Percentiles rank a stretch among this genome's conserved stretches.
Conservation (phyloP, 805 yeast species). For the Monosporozyma siamensis region DNA sequence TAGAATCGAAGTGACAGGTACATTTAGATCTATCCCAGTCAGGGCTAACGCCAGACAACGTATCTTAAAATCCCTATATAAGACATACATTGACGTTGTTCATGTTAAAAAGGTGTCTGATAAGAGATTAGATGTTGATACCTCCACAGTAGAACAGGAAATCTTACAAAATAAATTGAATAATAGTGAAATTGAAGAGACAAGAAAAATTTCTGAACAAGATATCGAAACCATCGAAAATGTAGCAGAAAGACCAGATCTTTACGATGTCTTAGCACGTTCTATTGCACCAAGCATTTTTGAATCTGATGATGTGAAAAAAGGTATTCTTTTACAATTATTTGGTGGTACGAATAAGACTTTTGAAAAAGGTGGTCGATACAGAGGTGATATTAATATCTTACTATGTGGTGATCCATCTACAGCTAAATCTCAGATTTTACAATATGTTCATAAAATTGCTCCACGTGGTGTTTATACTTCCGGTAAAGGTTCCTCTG, state of each 20-base stretch:
- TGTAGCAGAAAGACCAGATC: constrained; percentile 58
- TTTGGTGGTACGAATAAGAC: constrained; percentile 94
- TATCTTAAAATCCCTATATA: constrained; percentile 72
- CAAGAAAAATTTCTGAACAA: constrained; percentile 54
- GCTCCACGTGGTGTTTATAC: constrained; percentile 98
- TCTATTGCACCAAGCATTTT: constrained; percentile 95
- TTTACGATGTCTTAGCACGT: constrained; percentile 78
- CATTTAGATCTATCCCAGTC: constrained; percentile 87
- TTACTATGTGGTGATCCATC: constrained; percentile 97
- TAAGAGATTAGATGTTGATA: constrained; percentile 72
- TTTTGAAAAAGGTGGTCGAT: constrained; percentile 82
- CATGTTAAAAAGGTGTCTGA: constrained; percentile 82
- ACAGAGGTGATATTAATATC: constrained; percentile 91
- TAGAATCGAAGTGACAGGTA: constrained; percentile 89
- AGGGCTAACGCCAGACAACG: constrained; percentile 80
- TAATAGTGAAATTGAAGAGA: constrained; percentile 61
- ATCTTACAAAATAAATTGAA: constrained; percentile 42
- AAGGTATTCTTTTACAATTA: constrained; percentile 83
- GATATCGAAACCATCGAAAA: constrained; percentile 59
- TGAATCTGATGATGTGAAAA: constrained; percentile 94
- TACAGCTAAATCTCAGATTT: constrained; percentile 88
- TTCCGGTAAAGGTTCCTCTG: constrained; percentile 97
- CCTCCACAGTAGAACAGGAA: constrained; percentile 45
- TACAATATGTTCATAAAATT: constrained; percentile 92
- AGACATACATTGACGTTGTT: constrained; percentile 89